Evolutionary conservation across 1,284 basidiomycete species (phyloP).

Genomic region (Stereum hirsutum): DNA sequence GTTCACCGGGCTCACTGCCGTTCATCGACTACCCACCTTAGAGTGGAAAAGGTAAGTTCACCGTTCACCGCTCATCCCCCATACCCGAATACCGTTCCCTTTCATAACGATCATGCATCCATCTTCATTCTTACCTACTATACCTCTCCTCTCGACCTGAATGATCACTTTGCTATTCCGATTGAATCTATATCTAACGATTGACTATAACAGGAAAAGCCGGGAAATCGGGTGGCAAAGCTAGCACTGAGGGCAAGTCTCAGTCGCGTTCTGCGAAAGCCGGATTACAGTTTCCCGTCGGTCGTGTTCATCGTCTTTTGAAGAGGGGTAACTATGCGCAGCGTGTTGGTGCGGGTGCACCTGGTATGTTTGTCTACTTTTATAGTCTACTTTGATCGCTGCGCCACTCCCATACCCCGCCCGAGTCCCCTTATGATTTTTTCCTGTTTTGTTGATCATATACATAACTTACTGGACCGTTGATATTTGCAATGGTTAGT

Average conservation of each 20-base stretch:
- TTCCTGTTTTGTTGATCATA: too few species aligned
- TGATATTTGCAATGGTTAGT: too few species aligned
- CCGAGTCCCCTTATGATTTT: too few species aligned
- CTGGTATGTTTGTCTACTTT: constrained; percentile 30
- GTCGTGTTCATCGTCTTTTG: constrained; percentile 70
- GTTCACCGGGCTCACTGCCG: too few species aligned
- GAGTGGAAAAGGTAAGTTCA: constrained; percentile 11
- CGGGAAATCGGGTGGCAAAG: constrained; percentile 32
- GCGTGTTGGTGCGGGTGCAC: constrained; percentile 55
- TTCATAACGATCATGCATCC: too few species aligned
- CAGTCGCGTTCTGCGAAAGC: constrained; percentile 79
- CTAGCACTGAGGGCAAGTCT: constrained; percentile 43
- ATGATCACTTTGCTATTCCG: neutral
- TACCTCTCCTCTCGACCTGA: neutral
- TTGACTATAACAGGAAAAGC: constrained; percentile 6
- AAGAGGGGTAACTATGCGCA: constrained; percentile 63
- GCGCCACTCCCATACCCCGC: neutral
- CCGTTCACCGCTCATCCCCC: too few species aligned
- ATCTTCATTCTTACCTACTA: neutral
- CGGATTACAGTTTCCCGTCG: constrained; percentile 77
- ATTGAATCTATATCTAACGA: too few species aligned
- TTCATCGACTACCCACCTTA: neutral
- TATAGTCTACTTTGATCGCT: constrained; percentile 1
- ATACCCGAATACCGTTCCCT: too few species aligned
- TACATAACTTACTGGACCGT: neutral